These are phyloP conservation scores for Lyophyllum atratum DNA, from an alignment of 768 basidiomycete genomes.

Conservation along the genomic window DNA sequence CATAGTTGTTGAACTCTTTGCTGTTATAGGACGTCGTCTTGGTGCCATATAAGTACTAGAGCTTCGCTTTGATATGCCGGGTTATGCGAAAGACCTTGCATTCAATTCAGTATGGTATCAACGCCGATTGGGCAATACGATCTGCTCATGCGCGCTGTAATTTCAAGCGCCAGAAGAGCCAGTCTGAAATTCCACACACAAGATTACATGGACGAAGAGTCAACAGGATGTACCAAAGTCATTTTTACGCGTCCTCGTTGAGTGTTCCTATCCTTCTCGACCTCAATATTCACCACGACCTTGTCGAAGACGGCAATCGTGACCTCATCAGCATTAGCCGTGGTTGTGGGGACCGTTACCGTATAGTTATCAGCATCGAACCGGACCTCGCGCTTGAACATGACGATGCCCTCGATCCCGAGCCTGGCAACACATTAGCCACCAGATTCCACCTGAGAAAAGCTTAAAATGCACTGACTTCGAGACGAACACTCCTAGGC, in stretches of 20 bases:
- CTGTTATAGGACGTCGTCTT: too few species aligned
- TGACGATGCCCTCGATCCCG: slow-evolving; percentile 92
- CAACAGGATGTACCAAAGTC: slow-evolving; percentile 69
- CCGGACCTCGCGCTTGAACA: slow-evolving; percentile 86
- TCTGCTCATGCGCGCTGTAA: too few species aligned
- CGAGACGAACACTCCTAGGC: slow-evolving; percentile 93
- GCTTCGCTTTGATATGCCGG: too few species aligned
- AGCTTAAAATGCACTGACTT: slow-evolving; percentile 55
- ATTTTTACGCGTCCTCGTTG: slow-evolving; percentile 89
- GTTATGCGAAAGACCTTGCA: too few species aligned
- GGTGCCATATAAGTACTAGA: too few species aligned
- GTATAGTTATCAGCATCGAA: slow-evolving; percentile 93
- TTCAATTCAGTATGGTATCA: too few species aligned
- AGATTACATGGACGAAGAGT: slow-evolving; percentile 45
- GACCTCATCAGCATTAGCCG: slow-evolving; percentile 37
- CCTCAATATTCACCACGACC: slow-evolving; percentile 84
- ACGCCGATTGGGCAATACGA: too few species aligned
- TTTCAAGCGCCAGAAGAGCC: too few species aligned
- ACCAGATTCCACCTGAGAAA: background rate
- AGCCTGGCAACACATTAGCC: slow-evolving; percentile 50
- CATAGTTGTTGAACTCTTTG: too few species aligned
- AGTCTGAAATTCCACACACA: too few species aligned
- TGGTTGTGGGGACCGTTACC: slow-evolving; percentile 61
- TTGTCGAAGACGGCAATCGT: slow-evolving; percentile 92
- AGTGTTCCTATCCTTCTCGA: slow-evolving; percentile 94